phyloP scores from a whole-genome alignment of 177 flowering plant genomes.

The Vitis hybrid region DNA sequence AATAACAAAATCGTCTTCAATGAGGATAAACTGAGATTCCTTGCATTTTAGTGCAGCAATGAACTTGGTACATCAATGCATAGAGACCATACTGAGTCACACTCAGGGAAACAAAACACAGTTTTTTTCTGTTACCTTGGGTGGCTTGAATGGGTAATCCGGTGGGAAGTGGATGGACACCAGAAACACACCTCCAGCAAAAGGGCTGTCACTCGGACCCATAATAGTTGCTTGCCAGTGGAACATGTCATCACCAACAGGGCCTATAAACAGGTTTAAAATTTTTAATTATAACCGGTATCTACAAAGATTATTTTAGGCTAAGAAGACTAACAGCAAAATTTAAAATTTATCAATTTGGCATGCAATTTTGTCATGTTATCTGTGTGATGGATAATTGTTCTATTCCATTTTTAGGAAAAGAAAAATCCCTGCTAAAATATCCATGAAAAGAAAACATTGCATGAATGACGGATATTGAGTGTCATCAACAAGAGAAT shows the following conservation, averaged over 20 bases:
- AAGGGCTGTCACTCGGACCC: constrained; percentile 66
- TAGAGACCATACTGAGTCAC: too few relatives aligned
- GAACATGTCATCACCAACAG: constrained; percentile 60
- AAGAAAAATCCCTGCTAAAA: too few relatives aligned
- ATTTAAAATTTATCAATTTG: too few relatives aligned
- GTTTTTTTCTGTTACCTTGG: constrained; percentile 37
- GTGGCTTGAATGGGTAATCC: constrained; percentile 68
- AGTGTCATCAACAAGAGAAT: neutral
- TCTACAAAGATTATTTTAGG: neutral
- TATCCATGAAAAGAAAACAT: too few relatives aligned
- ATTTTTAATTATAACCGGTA: neutral
- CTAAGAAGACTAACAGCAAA: neutral
- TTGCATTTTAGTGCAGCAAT: too few relatives aligned
- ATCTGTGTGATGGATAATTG: too few relatives aligned
- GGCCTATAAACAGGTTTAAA: constrained; percentile 31
- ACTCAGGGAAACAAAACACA: neutral
- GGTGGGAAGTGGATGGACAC: constrained; percentile 62
- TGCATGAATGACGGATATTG: too few relatives aligned
- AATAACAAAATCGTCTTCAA: too few relatives aligned
- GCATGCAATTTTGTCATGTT: too few relatives aligned
- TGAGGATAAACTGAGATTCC: too few relatives aligned
- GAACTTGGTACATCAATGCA: too few relatives aligned
- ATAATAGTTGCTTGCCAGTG: constrained; percentile 68
- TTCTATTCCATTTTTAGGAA: too few relatives aligned
- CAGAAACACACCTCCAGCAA: constrained; percentile 60